Evolutionary conservation across 331 rosid species (phyloP).

Genomic region (Acacia concinna): DNA sequence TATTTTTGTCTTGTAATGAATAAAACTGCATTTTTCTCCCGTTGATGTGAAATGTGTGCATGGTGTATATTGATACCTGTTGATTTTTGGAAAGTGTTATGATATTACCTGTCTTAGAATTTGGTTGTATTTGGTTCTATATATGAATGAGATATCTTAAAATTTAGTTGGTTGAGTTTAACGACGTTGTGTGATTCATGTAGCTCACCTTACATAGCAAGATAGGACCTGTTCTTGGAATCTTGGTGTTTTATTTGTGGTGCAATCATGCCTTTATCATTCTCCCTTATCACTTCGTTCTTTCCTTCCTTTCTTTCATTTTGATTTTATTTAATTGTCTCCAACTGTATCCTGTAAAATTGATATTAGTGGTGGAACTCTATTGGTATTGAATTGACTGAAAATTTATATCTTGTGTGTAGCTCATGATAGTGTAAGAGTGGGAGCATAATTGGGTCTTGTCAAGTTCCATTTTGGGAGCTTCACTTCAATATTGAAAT

Average conservation of each 20-base stretch:
- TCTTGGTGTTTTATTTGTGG: not conserved
- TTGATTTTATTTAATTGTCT: not conserved
- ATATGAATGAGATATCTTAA: not conserved
- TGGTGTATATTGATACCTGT: conserved; percentile 8
- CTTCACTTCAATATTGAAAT: conserved; percentile 18
- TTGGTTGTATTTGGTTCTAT: not conserved
- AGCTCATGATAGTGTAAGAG: conserved; percentile 17
- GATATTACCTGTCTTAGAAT: not conserved
- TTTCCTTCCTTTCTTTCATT: not conserved
- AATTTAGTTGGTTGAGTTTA: not conserved
- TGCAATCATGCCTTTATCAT: not conserved
- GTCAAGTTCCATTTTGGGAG: conserved; percentile 16
- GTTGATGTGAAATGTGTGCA: not conserved
- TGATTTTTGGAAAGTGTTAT: not conserved
- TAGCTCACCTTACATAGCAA: not conserved
- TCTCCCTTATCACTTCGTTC: not conserved
- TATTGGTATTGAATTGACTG: conserved; percentile 22
- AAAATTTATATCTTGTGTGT: not conserved
- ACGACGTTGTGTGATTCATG: not conserved
- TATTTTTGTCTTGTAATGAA: conserved; percentile 5
- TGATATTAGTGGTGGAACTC: conserved; percentile 2
- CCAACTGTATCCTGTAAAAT: not conserved
- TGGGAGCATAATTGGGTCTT: conserved; percentile 20
- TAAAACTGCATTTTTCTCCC: conserved; percentile 7
- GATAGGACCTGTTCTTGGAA: not conserved